These are phyloP conservation scores for Diaporthe citrichinensis DNA, from an alignment of 2,329 filamentous ascomycete genomes.

Conservation along the genomic window DNA sequence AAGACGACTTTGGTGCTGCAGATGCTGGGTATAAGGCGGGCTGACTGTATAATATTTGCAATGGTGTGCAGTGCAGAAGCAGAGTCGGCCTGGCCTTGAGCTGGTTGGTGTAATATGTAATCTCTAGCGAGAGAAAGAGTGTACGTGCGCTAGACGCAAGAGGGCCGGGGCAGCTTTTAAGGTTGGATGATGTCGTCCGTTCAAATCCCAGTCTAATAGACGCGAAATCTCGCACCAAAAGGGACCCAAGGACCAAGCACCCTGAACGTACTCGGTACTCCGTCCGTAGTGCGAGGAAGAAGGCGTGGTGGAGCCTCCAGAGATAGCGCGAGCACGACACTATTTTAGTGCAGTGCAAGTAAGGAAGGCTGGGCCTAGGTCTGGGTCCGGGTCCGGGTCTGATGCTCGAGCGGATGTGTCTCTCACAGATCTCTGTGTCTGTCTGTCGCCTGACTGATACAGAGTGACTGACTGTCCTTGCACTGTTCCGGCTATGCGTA, in stretches of 20 bases:
- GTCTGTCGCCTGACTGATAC: not conserved
- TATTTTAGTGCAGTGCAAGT: constrained; percentile 42
- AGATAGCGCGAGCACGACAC: constrained; percentile 41
- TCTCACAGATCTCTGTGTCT: constrained; percentile 14
- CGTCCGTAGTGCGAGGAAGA: constrained; percentile 39
- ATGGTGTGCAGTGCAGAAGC: constrained; percentile 17
- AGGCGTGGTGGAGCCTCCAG: constrained; percentile 38
- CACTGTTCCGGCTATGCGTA: constrained; percentile 32
- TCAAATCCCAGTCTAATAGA: constrained; percentile 28
- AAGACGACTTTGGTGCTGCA: constrained; percentile 8
- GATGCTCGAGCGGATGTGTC: constrained; percentile 26
- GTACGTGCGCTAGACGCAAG: constrained; percentile 30
- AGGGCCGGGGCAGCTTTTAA: constrained; percentile 38
- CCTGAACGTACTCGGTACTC: constrained; percentile 40
- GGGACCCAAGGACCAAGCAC: constrained; percentile 23
- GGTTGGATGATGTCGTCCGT: constrained; percentile 35
- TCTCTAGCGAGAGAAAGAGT: constrained; percentile 30
- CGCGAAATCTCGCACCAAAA: constrained; percentile 36
- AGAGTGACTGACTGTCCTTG: constrained; percentile 30
- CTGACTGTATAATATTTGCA: not conserved
- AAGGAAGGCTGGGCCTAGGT: constrained; percentile 38
- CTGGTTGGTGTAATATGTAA: constrained; percentile 36
- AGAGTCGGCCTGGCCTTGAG: not conserved
- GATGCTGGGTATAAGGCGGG: constrained; percentile 2
- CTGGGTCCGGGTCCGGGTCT: constrained; percentile 30